Evolutionary conservation across 495 filamentous ascomycete genomes (phyloP).

Genomic region (Hypoxylon crocopeplum): DNA sequence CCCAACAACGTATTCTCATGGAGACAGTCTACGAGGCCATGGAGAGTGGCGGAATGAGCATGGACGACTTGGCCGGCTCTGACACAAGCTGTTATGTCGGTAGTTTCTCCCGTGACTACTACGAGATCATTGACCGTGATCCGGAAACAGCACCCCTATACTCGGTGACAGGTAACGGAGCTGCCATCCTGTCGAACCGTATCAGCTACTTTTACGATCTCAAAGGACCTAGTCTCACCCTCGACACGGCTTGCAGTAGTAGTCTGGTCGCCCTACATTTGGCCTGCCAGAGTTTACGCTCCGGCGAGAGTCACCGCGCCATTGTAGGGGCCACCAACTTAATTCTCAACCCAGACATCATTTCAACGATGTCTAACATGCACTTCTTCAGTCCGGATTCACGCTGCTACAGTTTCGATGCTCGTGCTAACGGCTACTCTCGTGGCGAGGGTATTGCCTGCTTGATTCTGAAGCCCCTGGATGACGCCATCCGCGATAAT

Average conservation of each 20-base stretch:
- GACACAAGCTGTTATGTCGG: constrained; percentile 61
- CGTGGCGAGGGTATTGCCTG: constrained; percentile 63
- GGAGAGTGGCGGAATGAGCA: constrained; percentile 53
- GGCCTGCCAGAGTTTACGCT: constrained; percentile 55
- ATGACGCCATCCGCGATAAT: constrained; percentile 51
- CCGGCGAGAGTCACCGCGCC: constrained; percentile 38
- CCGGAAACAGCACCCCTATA: neutral
- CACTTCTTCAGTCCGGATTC: constrained; percentile 45
- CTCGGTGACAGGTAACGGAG: neutral
- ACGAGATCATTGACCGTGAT: constrained; percentile 42
- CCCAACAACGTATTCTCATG: constrained; percentile 62
- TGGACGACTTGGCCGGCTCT: constrained; percentile 51
- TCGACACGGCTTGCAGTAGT: constrained; percentile 62
- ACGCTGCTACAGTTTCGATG: constrained; percentile 61
- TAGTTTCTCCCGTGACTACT: constrained; percentile 57
- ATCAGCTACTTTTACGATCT: constrained; percentile 34
- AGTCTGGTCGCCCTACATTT: constrained; percentile 60
- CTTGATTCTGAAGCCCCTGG: constrained; percentile 60
- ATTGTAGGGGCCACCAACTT: constrained; percentile 11
- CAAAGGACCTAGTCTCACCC: constrained; percentile 42
- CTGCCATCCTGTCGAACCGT: constrained; percentile 45
- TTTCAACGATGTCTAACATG: constrained; percentile 25
- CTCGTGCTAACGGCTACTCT: constrained; percentile 63
- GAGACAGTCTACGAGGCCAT: constrained; percentile 60
- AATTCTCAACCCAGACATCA: constrained; percentile 14